Percentiles rank a stretch among this genome's conserved stretches.
Conservation (phyloP, 352 stramenopile species). For the Globisporangium viniferum region DNA sequence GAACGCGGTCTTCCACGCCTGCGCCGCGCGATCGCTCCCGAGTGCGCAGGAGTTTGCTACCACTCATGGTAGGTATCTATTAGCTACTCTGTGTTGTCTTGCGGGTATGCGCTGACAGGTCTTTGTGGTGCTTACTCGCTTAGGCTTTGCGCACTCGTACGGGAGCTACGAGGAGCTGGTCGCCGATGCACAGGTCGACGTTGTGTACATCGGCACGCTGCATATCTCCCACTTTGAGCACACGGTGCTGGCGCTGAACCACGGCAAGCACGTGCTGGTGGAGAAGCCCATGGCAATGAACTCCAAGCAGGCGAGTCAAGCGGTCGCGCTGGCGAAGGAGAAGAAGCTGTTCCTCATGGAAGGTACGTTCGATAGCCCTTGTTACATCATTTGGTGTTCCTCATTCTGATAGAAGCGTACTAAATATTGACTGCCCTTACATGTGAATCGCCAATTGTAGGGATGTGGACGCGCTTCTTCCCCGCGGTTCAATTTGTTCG, state of each 20-base stretch:
- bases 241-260: conserved; percentile 56
- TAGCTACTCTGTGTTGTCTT: too few relatives aligned
- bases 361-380: background rate
- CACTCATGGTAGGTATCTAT: conserved; percentile 20
- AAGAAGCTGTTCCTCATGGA: conserved; percentile 71
- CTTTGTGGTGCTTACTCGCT: too few relatives aligned
- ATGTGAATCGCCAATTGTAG: conserved; percentile 2
- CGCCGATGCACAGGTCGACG: conserved; percentile 69
- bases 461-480: conserved; percentile 81
- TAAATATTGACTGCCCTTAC: too few relatives aligned
- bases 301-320: conserved; percentile 53
- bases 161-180: conserved; percentile 81
- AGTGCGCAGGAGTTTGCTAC: conserved; percentile 34
- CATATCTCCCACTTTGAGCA: conserved; percentile 76
- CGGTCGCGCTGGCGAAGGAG: conserved; percentile 45
- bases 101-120: too few relatives aligned
- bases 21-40: conserved; percentile 37
- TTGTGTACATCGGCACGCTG: conserved; percentile 88
- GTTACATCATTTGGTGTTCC: too few relatives aligned
- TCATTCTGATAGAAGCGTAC: too few relatives aligned
- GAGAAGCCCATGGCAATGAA: conserved; percentile 90
- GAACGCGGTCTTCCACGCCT: conserved; percentile 30
- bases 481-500: conserved; percentile 47
- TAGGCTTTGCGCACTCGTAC: conserved; percentile 50
- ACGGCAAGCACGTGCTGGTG: conserved; percentile 85